Base-by-base conservation (phyloP, 352 stramenopile species). In the Pythium monospermum region DNA sequence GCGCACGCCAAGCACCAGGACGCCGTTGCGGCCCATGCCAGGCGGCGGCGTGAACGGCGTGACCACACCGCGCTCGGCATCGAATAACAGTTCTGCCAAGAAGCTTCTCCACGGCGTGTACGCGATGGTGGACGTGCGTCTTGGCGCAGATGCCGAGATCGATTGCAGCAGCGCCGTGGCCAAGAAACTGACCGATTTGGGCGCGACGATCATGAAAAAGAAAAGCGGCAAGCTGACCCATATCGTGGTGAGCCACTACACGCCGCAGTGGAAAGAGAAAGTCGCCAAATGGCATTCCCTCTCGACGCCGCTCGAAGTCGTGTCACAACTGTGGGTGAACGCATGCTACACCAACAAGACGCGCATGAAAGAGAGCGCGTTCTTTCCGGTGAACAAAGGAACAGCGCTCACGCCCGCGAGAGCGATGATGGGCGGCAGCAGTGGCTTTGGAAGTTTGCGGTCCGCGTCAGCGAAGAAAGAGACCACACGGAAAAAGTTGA, bases 311-410 rank as follows among this genome's bases (percentile, higher is more conserved):
- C 33, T 93, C 6, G 69, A 88, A 28, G 84, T 93, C 32, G 83
- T 91, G n/a, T 85, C 77, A 15, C 79, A 87, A 53, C 64, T 91
- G 16, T 93, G 83, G 83, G 83, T 93, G 8, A 87, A 93, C 39
- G 78, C 75, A 7, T 93, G 83, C 53, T 83, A 82, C 32, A 71
- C 83, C 48, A 86, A 76, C 49, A 83, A 89, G 46, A 62, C 72
- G 55, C 61, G 56, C 19, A 81, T 90, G 69, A 70, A 75, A 28
- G 83, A 93, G 60, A 69, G 64, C 13, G 64, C 69, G 26, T 93
- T 86, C 45, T 93, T 93, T 47, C 83, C 83, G 2, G 69, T 89
- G 39, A 80, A 68, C 54, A 80, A 84, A 42, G 40, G 51, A 10
- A 41, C 49, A 15, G 35, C 33, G 16, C 33, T 41, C 35, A 48